Conservation (phyloP, 768 basidiomycete species). For the Pleurotus tuoliensis region DNA sequence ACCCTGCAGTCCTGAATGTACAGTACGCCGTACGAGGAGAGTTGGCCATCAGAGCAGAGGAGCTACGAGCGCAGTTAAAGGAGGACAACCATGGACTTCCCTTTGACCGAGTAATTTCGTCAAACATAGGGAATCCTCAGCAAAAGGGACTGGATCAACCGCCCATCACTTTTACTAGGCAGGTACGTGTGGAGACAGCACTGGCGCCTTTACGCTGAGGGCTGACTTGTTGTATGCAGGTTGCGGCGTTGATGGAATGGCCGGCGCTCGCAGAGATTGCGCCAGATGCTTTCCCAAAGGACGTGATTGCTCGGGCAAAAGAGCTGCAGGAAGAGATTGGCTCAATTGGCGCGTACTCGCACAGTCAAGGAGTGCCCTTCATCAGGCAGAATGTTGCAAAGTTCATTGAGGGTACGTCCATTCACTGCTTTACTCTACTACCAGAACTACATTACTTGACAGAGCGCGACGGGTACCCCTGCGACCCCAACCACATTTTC, state of each 20-base stretch:
- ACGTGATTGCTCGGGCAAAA: conserved; percentile 80
- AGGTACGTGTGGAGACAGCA: conserved; percentile 47
- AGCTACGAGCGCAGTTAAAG: conserved; percentile 69
- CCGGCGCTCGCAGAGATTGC: conserved; percentile 79
- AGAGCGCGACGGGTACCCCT: conserved; percentile 90
- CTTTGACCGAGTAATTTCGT: conserved; percentile 85
- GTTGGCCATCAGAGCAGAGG: conserved; percentile 91
- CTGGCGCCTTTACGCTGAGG: neutral
- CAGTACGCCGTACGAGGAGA: conserved; percentile 98
- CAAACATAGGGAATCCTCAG: conserved; percentile 98
- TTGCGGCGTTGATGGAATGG: conserved; percentile 90
- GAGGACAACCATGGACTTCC: conserved; percentile 58
- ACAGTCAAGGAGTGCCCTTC: conserved; percentile 87
- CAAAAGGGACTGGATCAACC: conserved; percentile 92
- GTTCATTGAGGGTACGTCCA: conserved; percentile 73
- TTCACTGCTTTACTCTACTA: neutral
- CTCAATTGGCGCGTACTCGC: conserved; percentile 92
- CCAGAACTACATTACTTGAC: conserved; percentile 1
- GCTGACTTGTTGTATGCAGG: conserved; percentile 36
- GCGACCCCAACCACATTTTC: conserved; percentile 84
- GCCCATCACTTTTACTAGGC: conserved; percentile 87
- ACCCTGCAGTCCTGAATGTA: conserved; percentile 81
- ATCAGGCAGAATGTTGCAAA: conserved; percentile 86
- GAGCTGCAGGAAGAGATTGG: conserved; percentile 84
- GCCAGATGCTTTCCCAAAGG: conserved; percentile 74